Evolutionary conservation across 2,329 filamentous ascomycete genomes (phyloP).

Genomic region (Neonectria punicea): DNA sequence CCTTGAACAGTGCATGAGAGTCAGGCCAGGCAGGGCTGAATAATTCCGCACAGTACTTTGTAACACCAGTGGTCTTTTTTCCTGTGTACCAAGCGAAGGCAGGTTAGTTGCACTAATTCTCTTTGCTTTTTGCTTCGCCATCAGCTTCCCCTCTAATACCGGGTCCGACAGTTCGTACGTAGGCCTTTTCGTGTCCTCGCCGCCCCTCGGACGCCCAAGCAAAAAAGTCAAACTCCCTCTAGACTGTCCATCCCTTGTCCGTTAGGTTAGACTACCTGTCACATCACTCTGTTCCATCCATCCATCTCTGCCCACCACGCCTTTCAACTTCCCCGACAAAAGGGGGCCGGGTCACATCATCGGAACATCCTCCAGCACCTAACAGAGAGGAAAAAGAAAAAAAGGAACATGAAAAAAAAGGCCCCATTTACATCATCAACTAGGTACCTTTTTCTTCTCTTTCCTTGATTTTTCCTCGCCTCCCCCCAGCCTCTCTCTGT

Average conservation of each 20-base stretch:
- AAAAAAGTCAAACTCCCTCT: neutral
- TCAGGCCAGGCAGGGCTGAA: neutral
- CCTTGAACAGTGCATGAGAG: too few relatives aligned
- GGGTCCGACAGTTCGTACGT: neutral
- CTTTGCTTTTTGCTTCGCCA: neutral
- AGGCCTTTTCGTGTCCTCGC: neutral
- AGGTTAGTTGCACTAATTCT: neutral
- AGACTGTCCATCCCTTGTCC: neutral
- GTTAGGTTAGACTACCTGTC: neutral
- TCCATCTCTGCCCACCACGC: neutral
- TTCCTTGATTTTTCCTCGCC: slow-evolving; percentile 4
- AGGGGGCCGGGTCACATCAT: neutral
- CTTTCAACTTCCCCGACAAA: neutral
- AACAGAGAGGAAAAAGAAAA: neutral
- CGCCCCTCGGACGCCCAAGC: neutral
- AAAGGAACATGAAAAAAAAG: neutral
- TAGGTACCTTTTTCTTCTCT: neutral
- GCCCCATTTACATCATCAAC: neutral
- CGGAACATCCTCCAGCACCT: neutral
- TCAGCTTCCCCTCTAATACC: too few relatives aligned
- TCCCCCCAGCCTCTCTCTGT: slow-evolving; percentile 15
- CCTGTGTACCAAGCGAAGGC: too few relatives aligned
- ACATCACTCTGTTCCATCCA: neutral
- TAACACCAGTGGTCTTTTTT: too few relatives aligned
- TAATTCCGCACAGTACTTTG: neutral